These are phyloP conservation scores for Fomitopsis palustris DNA, from an alignment of 1,284 basidiomycete genomes.

Conservation along the genomic window DNA sequence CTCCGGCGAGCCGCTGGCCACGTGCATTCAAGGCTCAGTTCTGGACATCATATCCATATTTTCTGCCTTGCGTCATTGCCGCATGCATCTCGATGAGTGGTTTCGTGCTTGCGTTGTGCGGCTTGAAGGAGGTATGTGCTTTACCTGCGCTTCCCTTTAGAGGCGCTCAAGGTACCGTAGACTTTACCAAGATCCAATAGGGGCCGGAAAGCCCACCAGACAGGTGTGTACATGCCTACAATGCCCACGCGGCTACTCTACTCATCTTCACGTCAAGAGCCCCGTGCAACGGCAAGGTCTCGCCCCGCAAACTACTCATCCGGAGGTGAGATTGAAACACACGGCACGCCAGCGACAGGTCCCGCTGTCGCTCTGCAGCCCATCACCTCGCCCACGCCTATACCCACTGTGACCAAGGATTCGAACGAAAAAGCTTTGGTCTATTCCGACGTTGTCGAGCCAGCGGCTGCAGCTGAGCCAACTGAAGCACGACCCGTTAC, in stretches of 20 bases:
- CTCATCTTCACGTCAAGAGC: too few species aligned
- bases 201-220: neutral
- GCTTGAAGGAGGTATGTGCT: constrained; percentile 53
- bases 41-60: constrained; percentile 63
- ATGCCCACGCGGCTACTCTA: too few species aligned
- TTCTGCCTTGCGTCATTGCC: constrained; percentile 61
- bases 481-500: neutral
- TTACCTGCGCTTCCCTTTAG: neutral
- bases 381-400: too few species aligned
- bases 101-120: constrained; percentile 44
- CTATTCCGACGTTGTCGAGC: neutral
- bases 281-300: too few species aligned
- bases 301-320: too few species aligned
- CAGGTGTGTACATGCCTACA: neutral
- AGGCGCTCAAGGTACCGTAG: neutral
- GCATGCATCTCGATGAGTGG: constrained; percentile 48
- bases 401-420: too few species aligned
- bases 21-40: constrained; percentile 57
- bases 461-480: neutral
- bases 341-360: too few species aligned
- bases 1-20: constrained; percentile 61
- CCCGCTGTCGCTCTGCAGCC: too few species aligned
- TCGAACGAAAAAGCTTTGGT: neutral
- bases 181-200: constrained; percentile 2
- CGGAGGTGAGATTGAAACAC: too few species aligned